Percentiles rank a stretch among this genome's conserved stretches.
phyloP scores from a whole-genome alignment of 495 filamentous ascomycete species.

The Elaphomyces granulatus region DNA sequence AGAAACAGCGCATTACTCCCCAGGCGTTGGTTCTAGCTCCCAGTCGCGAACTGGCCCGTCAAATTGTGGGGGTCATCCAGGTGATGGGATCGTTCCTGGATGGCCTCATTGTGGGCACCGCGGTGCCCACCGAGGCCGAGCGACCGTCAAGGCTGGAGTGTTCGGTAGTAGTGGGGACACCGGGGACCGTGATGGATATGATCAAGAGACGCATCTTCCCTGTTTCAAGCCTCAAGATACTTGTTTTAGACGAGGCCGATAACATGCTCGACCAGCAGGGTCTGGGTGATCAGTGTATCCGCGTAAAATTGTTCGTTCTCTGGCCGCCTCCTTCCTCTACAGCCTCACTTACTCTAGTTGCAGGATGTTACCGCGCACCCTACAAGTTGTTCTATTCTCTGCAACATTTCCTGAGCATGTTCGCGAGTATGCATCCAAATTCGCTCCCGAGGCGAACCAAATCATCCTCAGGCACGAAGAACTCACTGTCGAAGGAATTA shows the following conservation, averaged over 20 bases:
- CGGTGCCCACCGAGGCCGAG: slow-evolving; percentile 60
- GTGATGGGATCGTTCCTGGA: slow-evolving; percentile 71
- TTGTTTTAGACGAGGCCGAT: slow-evolving; percentile 88
- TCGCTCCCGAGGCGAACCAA: slow-evolving; percentile 72
- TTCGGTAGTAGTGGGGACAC: slow-evolving; percentile 81
- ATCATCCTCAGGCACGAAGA: slow-evolving; percentile 81
- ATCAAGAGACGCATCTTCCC: slow-evolving; percentile 59
- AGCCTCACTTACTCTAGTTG: slow-evolving; percentile 5
- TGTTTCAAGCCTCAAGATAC: slow-evolving; percentile 48
- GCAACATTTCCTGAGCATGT: slow-evolving; percentile 88
- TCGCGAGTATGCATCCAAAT: slow-evolving; percentile 58
- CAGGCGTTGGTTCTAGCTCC: slow-evolving; percentile 87
- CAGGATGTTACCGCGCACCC: slow-evolving; percentile 51
- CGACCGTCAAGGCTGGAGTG: slow-evolving; percentile 46
- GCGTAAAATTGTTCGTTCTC: slow-evolving; percentile 60
- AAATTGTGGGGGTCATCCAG: slow-evolving; percentile 73
- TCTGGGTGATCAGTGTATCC: slow-evolving; percentile 82
- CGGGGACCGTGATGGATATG: slow-evolving; percentile 81
- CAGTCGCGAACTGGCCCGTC: slow-evolving; percentile 85
- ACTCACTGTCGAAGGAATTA: slow-evolving; percentile 91
- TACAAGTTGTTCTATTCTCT: slow-evolving; percentile 87
- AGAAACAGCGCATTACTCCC: slow-evolving; percentile 38
- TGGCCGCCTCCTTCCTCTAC: background rate
- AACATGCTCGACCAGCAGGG: slow-evolving; percentile 95
- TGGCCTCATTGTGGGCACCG: slow-evolving; percentile 54